phyloP scores from a whole-genome alignment of 139 green algal species.

The Tetradesmus obliquus region DNA sequence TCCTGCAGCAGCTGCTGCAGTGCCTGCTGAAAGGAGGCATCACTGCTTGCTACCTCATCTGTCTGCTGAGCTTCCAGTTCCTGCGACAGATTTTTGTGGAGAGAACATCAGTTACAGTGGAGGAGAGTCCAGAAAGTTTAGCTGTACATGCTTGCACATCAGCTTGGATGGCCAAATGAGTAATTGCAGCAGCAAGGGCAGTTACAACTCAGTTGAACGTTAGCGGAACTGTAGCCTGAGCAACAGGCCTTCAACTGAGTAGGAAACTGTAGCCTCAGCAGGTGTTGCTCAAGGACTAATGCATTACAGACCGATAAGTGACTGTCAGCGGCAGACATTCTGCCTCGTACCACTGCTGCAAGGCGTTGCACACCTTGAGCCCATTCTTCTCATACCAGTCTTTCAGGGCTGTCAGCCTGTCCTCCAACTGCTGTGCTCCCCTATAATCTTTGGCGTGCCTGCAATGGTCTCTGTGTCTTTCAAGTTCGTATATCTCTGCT shows the following conservation, averaged over 20 bases:
- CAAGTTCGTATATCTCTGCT: neutral
- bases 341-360: neutral
- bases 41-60: neutral
- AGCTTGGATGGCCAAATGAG: no score
- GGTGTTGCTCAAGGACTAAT: no score
- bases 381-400: neutral
- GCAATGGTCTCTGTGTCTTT: neutral
- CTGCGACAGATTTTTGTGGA: neutral
- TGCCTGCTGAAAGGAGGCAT: neutral
- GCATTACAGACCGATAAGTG: no score
- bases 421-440: neutral
- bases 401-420: neutral
- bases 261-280: no score
- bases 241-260: no score
- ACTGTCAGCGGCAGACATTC: no score
- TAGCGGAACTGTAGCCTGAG: neutral
- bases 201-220: neutral
- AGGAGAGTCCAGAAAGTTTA: no score
- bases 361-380: neutral
- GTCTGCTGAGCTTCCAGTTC: slow-evolving; percentile 1
- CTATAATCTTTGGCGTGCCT: neutral
- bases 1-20: neutral
- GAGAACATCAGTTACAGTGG: no score
- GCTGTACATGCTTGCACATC: no score
- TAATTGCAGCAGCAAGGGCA: neutral